A percentile compares a stretch with the other conserved stretches of the same genome.
Evolutionary conservation across 2,329 filamentous ascomycete species (phyloP).

Genomic region (Phialophora expanda): DNA sequence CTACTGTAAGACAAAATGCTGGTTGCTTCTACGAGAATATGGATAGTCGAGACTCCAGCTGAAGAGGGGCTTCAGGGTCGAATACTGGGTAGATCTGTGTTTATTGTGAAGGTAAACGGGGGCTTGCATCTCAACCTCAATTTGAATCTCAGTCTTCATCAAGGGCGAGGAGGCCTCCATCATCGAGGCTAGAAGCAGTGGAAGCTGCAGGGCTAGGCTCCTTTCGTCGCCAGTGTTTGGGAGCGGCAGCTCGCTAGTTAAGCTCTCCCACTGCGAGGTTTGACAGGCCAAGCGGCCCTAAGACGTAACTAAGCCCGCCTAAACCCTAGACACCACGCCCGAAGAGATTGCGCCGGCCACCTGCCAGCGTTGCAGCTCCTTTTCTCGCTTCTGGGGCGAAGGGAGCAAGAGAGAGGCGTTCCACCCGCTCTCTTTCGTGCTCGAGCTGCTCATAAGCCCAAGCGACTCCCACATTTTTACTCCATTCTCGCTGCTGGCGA

Average conservation of each 20-base stretch:
- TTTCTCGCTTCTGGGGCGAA: neutral
- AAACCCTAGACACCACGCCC: slow-evolving; percentile 2
- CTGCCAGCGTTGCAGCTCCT: slow-evolving; percentile 6
- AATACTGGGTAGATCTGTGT: neutral
- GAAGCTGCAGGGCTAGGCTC: slow-evolving; percentile 5
- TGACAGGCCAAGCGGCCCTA: slow-evolving; percentile 16
- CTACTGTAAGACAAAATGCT: neutral
- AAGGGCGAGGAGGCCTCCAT: neutral
- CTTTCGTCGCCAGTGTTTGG: neutral
- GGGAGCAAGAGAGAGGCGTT: neutral
- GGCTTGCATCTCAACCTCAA: neutral
- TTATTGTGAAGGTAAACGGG: neutral
- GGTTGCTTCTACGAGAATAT: neutral
- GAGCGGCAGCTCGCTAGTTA: neutral
- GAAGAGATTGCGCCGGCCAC: slow-evolving; percentile 12
- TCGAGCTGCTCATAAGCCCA: slow-evolving; percentile 3
- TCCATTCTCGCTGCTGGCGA: slow-evolving; percentile 3
- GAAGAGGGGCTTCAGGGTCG: neutral
- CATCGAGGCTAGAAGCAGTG: slow-evolving; percentile 2
- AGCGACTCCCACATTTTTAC: neutral
- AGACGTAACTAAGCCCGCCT: slow-evolving; percentile 9
- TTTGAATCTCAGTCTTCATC: neutral
- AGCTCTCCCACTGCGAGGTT: neutral
- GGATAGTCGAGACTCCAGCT: neutral
- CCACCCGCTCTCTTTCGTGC: neutral